Evolutionary conservation across 768 basidiomycete species (phyloP), one percentile per base, ranked within the genome.

Genomic region (Royoungia palumana): DNA sequence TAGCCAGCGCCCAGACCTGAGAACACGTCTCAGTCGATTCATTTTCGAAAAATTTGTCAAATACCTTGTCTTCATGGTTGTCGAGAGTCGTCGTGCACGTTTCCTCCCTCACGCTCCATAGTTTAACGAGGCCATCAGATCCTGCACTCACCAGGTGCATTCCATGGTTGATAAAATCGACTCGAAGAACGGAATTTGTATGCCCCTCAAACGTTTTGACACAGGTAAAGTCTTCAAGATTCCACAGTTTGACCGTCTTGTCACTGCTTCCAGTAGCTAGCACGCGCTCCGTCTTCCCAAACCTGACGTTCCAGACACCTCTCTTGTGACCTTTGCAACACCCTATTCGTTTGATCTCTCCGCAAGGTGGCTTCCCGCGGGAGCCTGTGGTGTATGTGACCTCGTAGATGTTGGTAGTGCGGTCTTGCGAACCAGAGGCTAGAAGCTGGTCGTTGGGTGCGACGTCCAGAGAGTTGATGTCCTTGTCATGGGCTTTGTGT

Each of bases 171-270:
- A 97, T 62, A 66, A 96, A 98, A 61, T 94, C 92, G 25, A 98
- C 90, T 44, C 94, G 75, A 45, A 99, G 70, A 27, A 99, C 93
- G 12, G 96, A 96, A 68, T 97, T 98, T 8, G 93, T 92, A 67
- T 99, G 96, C 0, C 96, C 96, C 70, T 99, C 96, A 59, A 98
- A 94, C 19, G 96, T 98, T 77, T 93, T 83, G 53, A 98, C 64
- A 66, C 96, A 99, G 21, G 89, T 81, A 69, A 86, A 96, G 63
- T 97, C 92, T 54, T 94, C 89, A 55, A 98, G 67, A 68, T 76
- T 93, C 96, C 96, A 99, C 27, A 99, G 70, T 66, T 87, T 91
- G 56, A 98, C 80, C 0, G 94, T 94, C 69, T 90, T 89, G 70
- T 99, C 96, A 4, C 94, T 94, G 53, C 94, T 95, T 35, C 91